Conservation (phyloP, 495 filamentous ascomycete species). For the Penicillium psychrofluorescens region DNA sequence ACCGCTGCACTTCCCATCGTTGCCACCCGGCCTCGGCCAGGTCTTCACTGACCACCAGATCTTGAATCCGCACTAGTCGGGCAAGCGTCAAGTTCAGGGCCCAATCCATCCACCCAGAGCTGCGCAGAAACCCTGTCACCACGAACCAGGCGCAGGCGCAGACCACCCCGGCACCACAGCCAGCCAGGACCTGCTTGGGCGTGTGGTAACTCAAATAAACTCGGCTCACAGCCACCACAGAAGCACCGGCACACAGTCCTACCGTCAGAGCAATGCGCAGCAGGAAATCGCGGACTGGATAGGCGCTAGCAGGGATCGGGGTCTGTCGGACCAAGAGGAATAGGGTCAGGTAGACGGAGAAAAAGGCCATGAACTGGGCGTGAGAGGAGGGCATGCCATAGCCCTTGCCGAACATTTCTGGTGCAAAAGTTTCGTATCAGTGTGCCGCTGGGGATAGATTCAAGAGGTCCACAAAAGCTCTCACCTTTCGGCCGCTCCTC, state of each 20-base stretch:
- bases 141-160: constrained; percentile 76
- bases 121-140: constrained; percentile 56
- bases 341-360: constrained; percentile 71
- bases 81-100: constrained; percentile 59
- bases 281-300: constrained; percentile 43
- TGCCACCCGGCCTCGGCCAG: constrained; percentile 88
- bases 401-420: constrained; percentile 83
- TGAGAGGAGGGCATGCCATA: constrained; percentile 99
- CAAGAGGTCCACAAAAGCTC: constrained; percentile 9
- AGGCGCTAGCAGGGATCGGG: constrained; percentile 41
- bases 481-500: constrained; percentile 77
- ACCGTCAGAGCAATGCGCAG: constrained; percentile 52
- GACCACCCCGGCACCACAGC: constrained; percentile 59
- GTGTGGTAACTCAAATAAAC: constrained; percentile 96
- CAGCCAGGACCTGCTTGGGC: constrained; percentile 74
- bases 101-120: constrained; percentile 61
- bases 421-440: background rate
- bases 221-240: constrained; percentile 66
- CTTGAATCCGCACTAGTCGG: constrained; percentile 61
- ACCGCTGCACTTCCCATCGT: constrained; percentile 62
- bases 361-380: constrained; percentile 89
- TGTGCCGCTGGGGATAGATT: too few relatives aligned
- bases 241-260: constrained; percentile 52
- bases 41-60: constrained; percentile 86
- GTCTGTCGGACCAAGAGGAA: constrained; percentile 76